These are phyloP conservation scores for Eucalyptus victrix DNA, from an alignment of 345 rosid species.

Conservation along the genomic window DNA sequence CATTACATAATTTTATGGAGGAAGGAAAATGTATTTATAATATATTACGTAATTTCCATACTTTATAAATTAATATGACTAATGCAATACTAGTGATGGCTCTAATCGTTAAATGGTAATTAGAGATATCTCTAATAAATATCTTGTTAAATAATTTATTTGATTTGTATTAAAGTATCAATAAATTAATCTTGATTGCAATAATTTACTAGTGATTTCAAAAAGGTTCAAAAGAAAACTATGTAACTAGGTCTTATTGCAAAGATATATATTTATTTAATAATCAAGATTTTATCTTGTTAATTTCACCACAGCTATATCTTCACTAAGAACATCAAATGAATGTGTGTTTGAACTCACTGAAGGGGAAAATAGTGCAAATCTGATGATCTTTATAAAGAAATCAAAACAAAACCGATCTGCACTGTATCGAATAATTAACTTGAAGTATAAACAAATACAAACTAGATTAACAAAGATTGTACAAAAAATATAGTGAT, in stretches of 20 bases:
- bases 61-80: neutral
- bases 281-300: neutral
- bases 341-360: neutral
- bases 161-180: neutral
- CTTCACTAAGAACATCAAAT: neutral
- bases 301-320: neutral
- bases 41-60: neutral
- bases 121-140: neutral
- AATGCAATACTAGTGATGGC: neutral
- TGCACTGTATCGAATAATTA: no score
- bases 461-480: no score
- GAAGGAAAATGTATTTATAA: neutral
- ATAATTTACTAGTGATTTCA: neutral
- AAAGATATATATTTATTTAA: neutral
- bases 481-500: neutral
- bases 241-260: neutral
- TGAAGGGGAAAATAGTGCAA: no score
- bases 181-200: neutral
- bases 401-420: neutral
- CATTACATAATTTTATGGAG: neutral
- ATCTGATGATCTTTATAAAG: neutral
- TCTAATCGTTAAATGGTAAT: neutral
- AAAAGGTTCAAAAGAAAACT: neutral
- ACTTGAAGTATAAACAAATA: no score
- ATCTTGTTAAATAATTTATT: neutral